Percentiles rank a stretch among this genome's conserved stretches.
Evolutionary conservation across 345 rosid species (phyloP).

Genomic region (Moringa oleifera): DNA sequence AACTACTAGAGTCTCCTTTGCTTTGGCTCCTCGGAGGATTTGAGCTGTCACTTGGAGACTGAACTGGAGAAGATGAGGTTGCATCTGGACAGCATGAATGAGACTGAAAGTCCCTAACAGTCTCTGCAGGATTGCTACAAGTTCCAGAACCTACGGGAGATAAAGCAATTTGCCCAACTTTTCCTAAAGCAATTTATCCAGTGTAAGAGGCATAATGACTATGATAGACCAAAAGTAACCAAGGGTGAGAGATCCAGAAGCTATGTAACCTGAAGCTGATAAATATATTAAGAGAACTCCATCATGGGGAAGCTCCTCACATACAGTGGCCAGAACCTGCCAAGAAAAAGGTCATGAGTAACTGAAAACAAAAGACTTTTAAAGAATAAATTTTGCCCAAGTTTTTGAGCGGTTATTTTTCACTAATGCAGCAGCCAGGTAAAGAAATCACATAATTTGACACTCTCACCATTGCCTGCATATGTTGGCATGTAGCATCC

Average conservation of each 20-base stretch:
- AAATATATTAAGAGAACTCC: slow-evolving; percentile 78
- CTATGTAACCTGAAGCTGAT: slow-evolving; percentile 76
- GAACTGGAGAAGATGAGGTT: slow-evolving; percentile 35
- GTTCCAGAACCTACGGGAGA: slow-evolving; percentile 43
- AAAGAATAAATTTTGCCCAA: background rate
- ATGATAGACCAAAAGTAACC: slow-evolving; percentile 1
- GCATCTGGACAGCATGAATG: slow-evolving; percentile 40
- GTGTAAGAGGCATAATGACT: slow-evolving; percentile 23
- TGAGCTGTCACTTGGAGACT: slow-evolving; percentile 30
- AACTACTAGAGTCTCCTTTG: slow-evolving; percentile 37
- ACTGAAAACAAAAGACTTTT: slow-evolving; percentile 1
- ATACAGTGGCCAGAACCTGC: slow-evolving; percentile 83
- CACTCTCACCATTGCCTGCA: no score
- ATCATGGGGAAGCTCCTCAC: slow-evolving; percentile 82
- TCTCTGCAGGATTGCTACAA: slow-evolving; percentile 37
- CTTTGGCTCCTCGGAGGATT: slow-evolving; percentile 37
- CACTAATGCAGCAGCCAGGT: background rate
- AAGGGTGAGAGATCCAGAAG: slow-evolving; percentile 8
- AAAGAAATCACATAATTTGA: slow-evolving; percentile 1
- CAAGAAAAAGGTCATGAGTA: slow-evolving; percentile 12
- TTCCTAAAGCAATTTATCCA: slow-evolving; percentile 36
- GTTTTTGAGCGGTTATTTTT: background rate
- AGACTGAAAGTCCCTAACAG: slow-evolving; percentile 46
- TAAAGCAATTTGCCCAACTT: slow-evolving; percentile 38
- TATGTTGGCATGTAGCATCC: no score